Evolutionary conservation across 2,329 filamentous ascomycete genomes (phyloP).

Genomic region (Dactylellina sp.): DNA sequence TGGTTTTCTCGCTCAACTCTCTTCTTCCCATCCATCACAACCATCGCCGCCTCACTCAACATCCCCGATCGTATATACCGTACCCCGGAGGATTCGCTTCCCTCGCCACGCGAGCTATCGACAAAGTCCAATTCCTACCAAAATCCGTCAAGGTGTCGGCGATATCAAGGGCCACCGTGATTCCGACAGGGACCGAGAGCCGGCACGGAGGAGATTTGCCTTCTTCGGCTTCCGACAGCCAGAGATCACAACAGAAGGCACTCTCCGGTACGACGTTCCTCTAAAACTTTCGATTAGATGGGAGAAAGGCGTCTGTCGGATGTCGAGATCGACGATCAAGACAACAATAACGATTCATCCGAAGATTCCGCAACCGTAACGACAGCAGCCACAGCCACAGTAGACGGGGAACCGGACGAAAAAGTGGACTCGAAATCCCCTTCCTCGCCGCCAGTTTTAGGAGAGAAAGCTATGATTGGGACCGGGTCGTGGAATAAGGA

Average conservation of each 20-base stretch:
- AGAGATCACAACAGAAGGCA: slow-evolving; percentile 12
- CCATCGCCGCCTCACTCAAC: slow-evolving; percentile 37
- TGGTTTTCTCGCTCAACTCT: slow-evolving; percentile 35
- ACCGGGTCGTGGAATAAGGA: slow-evolving; percentile 53
- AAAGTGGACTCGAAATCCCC: slow-evolving; percentile 31
- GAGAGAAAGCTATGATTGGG: slow-evolving; percentile 54
- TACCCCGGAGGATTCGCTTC: slow-evolving; percentile 2
- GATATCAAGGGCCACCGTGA: slow-evolving; percentile 49
- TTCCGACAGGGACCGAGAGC: slow-evolving; percentile 37
- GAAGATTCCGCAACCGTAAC: slow-evolving; percentile 44
- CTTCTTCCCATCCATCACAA: slow-evolving; percentile 41
- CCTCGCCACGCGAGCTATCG: neutral
- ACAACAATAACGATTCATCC: slow-evolving; percentile 51
- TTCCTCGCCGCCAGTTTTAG: slow-evolving; percentile 1
- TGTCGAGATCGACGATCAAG: slow-evolving; percentile 57
- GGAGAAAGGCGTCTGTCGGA: slow-evolving; percentile 57
- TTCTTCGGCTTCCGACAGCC: slow-evolving; percentile 11
- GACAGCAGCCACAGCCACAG: slow-evolving; percentile 7
- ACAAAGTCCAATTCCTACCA: neutral
- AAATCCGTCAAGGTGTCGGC: slow-evolving; percentile 55
- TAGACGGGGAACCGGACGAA: slow-evolving; percentile 13
- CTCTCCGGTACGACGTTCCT: slow-evolving; percentile 33
- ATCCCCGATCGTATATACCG: slow-evolving; percentile 35
- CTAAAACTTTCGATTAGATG: slow-evolving; percentile 54
- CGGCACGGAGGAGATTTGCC: slow-evolving; percentile 33